A percentile compares a stretch with the other conserved stretches of the same genome.
These are phyloP conservation scores for Yamadazyma aaseri DNA, from an alignment of 1,139 yeast species.

Conservation along the genomic window DNA sequence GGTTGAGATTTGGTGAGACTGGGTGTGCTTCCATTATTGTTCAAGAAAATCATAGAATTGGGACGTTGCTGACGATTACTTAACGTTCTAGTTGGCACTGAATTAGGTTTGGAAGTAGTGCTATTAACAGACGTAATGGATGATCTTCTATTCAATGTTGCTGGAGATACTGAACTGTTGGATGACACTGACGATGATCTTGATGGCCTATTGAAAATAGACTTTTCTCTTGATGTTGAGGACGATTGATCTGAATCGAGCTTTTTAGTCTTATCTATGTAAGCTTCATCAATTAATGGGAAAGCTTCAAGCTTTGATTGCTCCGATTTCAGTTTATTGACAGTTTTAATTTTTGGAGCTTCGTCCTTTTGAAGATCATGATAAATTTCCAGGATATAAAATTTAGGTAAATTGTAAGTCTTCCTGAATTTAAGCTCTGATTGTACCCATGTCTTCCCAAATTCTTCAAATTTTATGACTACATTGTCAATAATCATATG, in stretches of 20 bases:
- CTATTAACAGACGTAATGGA: constrained; percentile 20
- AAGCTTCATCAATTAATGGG: constrained; percentile 16
- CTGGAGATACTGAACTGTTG: constrained; percentile 13
- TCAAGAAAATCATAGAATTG: constrained; percentile 27
- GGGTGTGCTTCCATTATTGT: constrained; percentile 20
- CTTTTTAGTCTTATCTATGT: constrained; percentile 17
- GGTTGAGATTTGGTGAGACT: constrained; percentile 12
- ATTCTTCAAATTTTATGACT: constrained; percentile 29
- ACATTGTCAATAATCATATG: constrained; percentile 24
- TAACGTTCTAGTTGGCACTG: constrained; percentile 8
- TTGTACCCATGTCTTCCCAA: constrained; percentile 34
- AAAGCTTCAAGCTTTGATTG: constrained; percentile 3
- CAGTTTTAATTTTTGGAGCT: constrained; percentile 2
- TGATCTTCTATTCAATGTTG: constrained; percentile 12
- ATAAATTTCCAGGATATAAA: constrained; percentile 7
- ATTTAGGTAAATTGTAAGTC: constrained; percentile 26
- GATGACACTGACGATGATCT: constrained; percentile 28
- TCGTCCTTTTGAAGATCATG: constrained; percentile 2
- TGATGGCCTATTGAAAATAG: constrained; percentile 23
- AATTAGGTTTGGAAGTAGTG: constrained; percentile 9
- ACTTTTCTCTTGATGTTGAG: constrained; percentile 7
- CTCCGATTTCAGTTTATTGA: not conserved
- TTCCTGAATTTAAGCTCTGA: constrained; percentile 40
- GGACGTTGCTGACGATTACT: constrained; percentile 20
- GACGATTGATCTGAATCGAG: constrained; percentile 17